Conservation (phyloP, 148 eudicot species). For the Gaultheria prostrata region DNA sequence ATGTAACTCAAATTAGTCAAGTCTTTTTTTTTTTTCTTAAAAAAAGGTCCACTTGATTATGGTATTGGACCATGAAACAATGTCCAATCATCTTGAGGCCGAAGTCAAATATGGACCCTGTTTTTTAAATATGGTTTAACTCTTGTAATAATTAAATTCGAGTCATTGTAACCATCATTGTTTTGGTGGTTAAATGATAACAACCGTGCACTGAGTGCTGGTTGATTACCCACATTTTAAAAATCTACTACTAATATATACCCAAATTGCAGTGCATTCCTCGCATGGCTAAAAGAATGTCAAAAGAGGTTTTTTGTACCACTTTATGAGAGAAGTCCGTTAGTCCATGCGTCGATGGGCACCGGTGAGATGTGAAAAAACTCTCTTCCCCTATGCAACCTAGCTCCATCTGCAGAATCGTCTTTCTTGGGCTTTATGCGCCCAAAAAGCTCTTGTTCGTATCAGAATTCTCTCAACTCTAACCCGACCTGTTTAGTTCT, state of each 20-base stretch:
- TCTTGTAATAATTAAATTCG: neutral
- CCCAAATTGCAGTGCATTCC: neutral
- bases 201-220: conserved; percentile 4
- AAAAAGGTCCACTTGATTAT: too few species aligned
- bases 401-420: too few species aligned
- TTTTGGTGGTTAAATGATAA: neutral
- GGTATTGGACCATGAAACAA: too few species aligned
- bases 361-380: neutral
- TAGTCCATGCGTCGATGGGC: neutral
- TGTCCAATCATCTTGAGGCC: too few species aligned
- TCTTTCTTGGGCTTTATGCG: too few species aligned
- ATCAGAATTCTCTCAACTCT: too few species aligned
- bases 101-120: neutral
- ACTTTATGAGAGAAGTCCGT: too few species aligned
- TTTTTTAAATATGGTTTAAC: neutral
- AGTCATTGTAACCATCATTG: neutral
- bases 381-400: neutral
- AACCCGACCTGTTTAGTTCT: too few species aligned
- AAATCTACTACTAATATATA: neutral
- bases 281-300: neutral
- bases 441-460: too few species aligned
- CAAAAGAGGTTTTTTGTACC: too few species aligned
- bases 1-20: too few species aligned
- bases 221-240: neutral
- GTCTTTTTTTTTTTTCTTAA: too few species aligned